Evolutionary conservation across 129 eudicot genomes (phyloP).

Genomic region (Pseudognaphalium luteoalbum): DNA sequence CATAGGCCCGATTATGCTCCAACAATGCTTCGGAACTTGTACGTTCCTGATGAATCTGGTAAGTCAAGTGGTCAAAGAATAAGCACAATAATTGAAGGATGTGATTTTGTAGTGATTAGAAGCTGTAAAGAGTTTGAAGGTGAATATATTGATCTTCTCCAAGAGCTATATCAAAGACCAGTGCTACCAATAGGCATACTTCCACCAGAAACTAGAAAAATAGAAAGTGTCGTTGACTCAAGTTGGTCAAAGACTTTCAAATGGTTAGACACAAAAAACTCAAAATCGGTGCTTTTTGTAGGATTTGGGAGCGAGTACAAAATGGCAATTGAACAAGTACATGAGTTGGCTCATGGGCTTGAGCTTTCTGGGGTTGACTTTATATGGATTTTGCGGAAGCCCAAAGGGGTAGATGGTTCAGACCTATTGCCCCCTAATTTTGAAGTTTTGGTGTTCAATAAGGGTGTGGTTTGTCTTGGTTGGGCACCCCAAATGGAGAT

Average conservation of each 20-base stretch:
- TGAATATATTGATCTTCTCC: conserved; percentile 44
- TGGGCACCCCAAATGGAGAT: conserved; percentile 65
- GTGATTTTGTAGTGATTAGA: conserved; percentile 37
- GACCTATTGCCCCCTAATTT: conserved; percentile 43
- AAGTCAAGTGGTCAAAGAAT: conserved; percentile 43
- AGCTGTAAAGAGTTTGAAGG: conserved; percentile 59
- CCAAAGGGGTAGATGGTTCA: conserved; percentile 34
- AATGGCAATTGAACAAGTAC: conserved; percentile 48
- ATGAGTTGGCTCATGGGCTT: conserved; percentile 52
- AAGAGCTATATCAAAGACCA: conserved; percentile 40
- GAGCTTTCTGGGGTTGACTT: conserved; percentile 49
- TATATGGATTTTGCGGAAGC: conserved; percentile 53
- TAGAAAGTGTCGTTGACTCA: conserved; percentile 12
- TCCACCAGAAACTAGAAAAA: conserved; percentile 37
- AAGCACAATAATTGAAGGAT: conserved; percentile 35
- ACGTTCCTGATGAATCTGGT: conserved; percentile 41
- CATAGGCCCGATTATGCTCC: conserved; percentile 41
- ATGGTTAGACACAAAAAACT: conserved; percentile 49
- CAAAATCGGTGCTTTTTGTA: conserved; percentile 47
- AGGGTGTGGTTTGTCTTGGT: conserved; percentile 44
- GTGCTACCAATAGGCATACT: conserved; percentile 53
- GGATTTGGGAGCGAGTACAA: conserved; percentile 65
- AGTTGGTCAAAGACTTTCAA: conserved; percentile 36
- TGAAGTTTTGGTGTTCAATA: conserved; percentile 16
- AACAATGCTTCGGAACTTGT: conserved; percentile 23